Conservation (phyloP, 495 filamentous ascomycete species). For the Aspergillus baeticus region DNA sequence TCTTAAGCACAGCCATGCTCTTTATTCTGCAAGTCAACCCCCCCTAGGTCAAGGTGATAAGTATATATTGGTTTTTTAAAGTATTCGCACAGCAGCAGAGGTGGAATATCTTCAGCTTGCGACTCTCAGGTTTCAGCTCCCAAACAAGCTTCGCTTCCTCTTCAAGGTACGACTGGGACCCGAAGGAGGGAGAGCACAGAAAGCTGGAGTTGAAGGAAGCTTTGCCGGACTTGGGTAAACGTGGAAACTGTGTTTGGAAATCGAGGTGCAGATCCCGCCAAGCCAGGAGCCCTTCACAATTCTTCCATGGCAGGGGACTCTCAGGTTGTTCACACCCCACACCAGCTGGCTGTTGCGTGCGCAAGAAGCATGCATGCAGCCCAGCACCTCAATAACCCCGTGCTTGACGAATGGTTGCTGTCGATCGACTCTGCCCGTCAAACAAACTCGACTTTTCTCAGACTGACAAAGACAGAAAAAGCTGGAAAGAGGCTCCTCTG, state of each 20-base stretch:
- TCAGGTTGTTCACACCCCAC: no score
- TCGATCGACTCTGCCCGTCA: no score
- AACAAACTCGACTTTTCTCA: not conserved
- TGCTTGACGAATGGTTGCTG: no score
- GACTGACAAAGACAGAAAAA: not conserved
- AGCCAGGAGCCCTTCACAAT: not conserved
- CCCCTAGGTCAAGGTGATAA: no score
- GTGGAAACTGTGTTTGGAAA: conserved; percentile 26
- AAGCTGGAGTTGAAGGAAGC: not conserved
- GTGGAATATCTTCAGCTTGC: no score
- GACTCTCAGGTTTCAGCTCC: no score
- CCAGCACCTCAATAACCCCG: not conserved
- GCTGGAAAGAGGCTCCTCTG: not conserved
- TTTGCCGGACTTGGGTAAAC: conserved; percentile 17
- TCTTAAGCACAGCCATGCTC: not conserved
- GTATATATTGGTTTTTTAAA: no score
- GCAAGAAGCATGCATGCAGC: no score
- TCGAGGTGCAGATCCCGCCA: conserved; percentile 21
- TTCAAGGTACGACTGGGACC: not conserved
- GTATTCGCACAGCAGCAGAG: no score
- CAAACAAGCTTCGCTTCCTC: not conserved
- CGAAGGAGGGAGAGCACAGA: no score
- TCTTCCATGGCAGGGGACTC: not conserved
- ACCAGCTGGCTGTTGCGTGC: no score
- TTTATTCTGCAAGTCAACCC: no score